These are phyloP conservation scores for Lactarius tabidus DNA, from an alignment of 768 basidiomycete genomes.

Conservation along the genomic window DNA sequence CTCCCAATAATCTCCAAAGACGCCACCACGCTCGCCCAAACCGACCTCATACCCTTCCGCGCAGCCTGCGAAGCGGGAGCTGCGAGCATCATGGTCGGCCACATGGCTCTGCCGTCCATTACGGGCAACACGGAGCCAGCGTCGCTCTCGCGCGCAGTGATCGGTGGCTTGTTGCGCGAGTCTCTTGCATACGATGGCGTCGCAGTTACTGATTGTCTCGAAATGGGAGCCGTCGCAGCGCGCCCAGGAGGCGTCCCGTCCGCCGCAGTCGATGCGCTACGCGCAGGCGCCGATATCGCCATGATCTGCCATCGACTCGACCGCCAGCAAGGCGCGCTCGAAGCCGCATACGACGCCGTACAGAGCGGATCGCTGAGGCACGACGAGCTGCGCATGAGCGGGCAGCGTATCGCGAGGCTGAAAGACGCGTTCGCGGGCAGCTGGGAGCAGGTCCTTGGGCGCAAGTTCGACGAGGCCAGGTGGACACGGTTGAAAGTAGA, in stretches of 20 bases:
- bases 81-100: slow-evolving; percentile 67
- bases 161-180: slow-evolving; percentile 48
- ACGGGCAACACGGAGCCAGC: slow-evolving; percentile 52
- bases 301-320: slow-evolving; percentile 69
- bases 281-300: slow-evolving; percentile 65
- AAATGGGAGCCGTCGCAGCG: slow-evolving; percentile 68
- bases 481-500: slow-evolving; percentile 39
- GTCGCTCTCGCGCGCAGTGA: slow-evolving; percentile 53
- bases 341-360: slow-evolving; percentile 50
- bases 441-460: slow-evolving; percentile 40
- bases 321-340: slow-evolving; percentile 50
- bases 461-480: slow-evolving; percentile 26
- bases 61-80: slow-evolving; percentile 39
- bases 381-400: slow-evolving; percentile 41
- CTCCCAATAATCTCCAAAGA: slow-evolving; percentile 58
- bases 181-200: slow-evolving; percentile 54
- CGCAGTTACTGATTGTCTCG: slow-evolving; percentile 69
- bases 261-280: slow-evolving; percentile 53
- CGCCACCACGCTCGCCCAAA: slow-evolving; percentile 37
- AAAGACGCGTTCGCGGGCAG: slow-evolving; percentile 48
- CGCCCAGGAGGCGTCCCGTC: slow-evolving; percentile 43
- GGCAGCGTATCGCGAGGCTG: slow-evolving; percentile 43
- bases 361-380: slow-evolving; percentile 39
- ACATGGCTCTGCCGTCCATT: slow-evolving; percentile 63
- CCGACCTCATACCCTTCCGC: slow-evolving; percentile 58